Conservation (phyloP, 2,329 filamentous ascomycete genomes). For the Tympanopsis confertula region DNA sequence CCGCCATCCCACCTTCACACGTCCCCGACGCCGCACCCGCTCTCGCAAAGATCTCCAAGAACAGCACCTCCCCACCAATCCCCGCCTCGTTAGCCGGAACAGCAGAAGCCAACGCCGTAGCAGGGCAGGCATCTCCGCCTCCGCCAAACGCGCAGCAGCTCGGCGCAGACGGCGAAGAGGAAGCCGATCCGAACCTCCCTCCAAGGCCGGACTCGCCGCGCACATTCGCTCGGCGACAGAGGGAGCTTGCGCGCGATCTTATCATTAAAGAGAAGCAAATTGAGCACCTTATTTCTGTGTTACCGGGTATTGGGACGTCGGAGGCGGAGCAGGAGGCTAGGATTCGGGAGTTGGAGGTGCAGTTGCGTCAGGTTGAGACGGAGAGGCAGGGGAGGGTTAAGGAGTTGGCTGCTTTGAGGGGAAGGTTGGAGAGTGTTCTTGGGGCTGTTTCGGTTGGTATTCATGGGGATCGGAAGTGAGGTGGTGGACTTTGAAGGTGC, state of each 20-base stretch:
- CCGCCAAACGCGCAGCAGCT: not conserved
- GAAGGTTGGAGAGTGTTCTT: not conserved
- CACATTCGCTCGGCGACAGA: conserved; percentile 27
- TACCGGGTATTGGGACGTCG: conserved; percentile 29
- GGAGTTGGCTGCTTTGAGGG: not conserved
- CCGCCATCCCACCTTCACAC: conserved; percentile 17
- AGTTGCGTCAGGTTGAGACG: not conserved
- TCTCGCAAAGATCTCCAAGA: conserved; percentile 26
- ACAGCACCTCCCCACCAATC: conserved; percentile 13
- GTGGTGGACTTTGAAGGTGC: no score
- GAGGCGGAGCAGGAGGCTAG: conserved; percentile 28
- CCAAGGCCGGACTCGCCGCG: conserved; percentile 19
- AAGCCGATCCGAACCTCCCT: not conserved
- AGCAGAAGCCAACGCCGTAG: conserved; percentile 3
- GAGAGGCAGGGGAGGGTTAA: not conserved
- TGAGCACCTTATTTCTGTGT: conserved; percentile 28
- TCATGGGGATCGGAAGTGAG: not conserved
- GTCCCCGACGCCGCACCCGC: conserved; percentile 18
- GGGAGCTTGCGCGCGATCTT: conserved; percentile 32
- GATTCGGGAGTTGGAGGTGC: conserved; percentile 16
- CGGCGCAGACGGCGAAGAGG: not conserved
- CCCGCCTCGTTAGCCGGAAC: conserved; percentile 1
- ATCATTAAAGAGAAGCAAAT: conserved; percentile 37
- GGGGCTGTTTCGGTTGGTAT: not conserved
- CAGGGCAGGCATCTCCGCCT: not conserved